Conservation (phyloP, 2,329 filamentous ascomycete genomes). For the Exophiala lecanii-corni region DNA sequence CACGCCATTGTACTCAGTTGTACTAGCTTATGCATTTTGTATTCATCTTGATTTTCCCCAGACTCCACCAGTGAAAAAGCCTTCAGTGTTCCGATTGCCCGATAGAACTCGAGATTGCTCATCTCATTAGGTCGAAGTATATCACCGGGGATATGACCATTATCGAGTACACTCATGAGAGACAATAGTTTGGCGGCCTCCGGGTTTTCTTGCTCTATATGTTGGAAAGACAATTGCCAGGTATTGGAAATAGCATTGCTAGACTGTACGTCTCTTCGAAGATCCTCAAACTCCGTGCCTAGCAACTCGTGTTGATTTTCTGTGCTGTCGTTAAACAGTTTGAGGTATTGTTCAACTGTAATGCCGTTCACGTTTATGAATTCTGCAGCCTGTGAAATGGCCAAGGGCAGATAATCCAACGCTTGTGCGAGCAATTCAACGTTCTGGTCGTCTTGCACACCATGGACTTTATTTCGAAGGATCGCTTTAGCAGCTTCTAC, state of each 20-base stretch:
- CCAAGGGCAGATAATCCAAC: neutral
- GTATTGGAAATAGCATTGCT: neutral
- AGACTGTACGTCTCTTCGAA: neutral
- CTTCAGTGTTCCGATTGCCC: too few relatives aligned
- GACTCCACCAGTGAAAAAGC: too few relatives aligned
- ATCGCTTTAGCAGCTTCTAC: neutral
- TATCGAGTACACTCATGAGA: neutral
- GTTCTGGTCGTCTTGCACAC: neutral
- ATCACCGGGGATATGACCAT: neutral
- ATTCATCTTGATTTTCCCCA: too few relatives aligned
- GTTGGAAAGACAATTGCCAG: neutral
- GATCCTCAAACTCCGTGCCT: neutral
- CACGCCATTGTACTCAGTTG: too few relatives aligned
- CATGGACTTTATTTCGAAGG: neutral
- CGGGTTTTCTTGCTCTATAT: neutral
- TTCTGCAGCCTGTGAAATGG: neutral
- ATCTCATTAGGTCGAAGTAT: too few relatives aligned
- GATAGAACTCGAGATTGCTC: too few relatives aligned
- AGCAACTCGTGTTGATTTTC: neutral
- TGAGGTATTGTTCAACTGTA: neutral
- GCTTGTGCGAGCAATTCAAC: neutral
- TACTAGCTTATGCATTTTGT: too few relatives aligned
- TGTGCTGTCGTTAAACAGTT: neutral
- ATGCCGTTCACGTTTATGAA: neutral
- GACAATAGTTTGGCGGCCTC: neutral